These are phyloP conservation scores for Halocafeteria seosinensis DNA, from an alignment of 108 stramenopile species.

Conservation along the genomic window DNA sequence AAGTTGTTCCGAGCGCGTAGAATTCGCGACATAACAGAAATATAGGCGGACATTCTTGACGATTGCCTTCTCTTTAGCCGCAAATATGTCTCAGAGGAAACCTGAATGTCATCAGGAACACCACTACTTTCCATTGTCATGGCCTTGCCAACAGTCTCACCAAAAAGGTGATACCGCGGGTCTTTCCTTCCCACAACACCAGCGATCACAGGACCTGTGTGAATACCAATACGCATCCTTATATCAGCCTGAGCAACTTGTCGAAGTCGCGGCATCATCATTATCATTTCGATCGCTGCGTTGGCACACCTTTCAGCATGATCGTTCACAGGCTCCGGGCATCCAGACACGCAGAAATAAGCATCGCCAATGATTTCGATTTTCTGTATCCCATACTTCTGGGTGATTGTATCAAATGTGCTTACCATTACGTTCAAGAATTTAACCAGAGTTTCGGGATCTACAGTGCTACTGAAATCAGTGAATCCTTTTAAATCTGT, in stretches of 20 bases:
- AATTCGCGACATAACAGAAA: no score
- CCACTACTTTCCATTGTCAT: slow-evolving; percentile 15
- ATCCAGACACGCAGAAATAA: slow-evolving; percentile 19
- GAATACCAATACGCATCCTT: slow-evolving; percentile 32
- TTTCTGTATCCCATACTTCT: slow-evolving; percentile 20
- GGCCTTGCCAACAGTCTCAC: slow-evolving; percentile 20
- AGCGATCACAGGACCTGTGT: slow-evolving; percentile 28
- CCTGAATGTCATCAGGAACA: slow-evolving; percentile 10
- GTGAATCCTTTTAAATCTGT: slow-evolving; percentile 29
- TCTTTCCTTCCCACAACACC: slow-evolving; percentile 35
- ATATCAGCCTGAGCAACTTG: slow-evolving; percentile 8
- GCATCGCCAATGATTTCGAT: slow-evolving; percentile 37
- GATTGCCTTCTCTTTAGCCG: neutral
- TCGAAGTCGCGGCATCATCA: neutral
- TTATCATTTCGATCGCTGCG: slow-evolving; percentile 9
- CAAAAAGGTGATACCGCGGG: slow-evolving; percentile 41
- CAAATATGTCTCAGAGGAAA: neutral
- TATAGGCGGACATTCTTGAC: no score
- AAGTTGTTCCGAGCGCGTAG: no score
- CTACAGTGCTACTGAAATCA: slow-evolving; percentile 11
- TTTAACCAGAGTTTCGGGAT: slow-evolving; percentile 13
- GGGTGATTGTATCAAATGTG: slow-evolving; percentile 7
- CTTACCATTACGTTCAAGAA: slow-evolving; percentile 28
- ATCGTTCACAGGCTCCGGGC: slow-evolving; percentile 5
- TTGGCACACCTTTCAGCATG: slow-evolving; percentile 12